Base-by-base conservation (phyloP, 2,329 filamentous ascomycete species). In the Talaromyces sp. region DNA sequence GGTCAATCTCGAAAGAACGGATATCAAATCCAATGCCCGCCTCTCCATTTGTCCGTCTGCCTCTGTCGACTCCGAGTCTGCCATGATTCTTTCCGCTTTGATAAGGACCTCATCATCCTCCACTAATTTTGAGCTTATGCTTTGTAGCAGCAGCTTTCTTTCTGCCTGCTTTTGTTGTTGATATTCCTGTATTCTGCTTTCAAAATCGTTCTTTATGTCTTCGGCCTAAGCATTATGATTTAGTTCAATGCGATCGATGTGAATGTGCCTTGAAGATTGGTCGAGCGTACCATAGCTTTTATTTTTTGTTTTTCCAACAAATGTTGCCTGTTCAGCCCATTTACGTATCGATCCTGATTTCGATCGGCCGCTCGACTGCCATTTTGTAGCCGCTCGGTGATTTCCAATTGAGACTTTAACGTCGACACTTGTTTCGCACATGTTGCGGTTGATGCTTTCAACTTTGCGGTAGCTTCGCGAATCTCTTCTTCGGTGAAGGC, bases 401-500 rank as follows among this genome's bases (percentile, higher is more conserved):
- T 68, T 24, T 76, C 74, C 58, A 70, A 74, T 69, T 79, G 78
- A 1, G 66, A 63, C 14, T 67, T 72, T 5, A 80, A 59, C 2
- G 70, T 71, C 43, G 74, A 67, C 0, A 72, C 75, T 61, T 79
- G 77, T 67, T 70, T 73, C 33, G 75, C 69, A 45, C 76, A 74
- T 6, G 71, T 70, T 9, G 69, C 70, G 1, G 78, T 80, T 9
- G 77, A 79, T n/a, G 71, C 68, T 59, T 76, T 73, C 39, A 80
- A 70, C 10, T 70, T 71, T 54, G 73, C 68, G 58, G 78, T 78
- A 33, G 77, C 73, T 59, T 58, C 69, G 60, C 68, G 75, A 50
- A 80, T 72, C 56, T 80, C 77, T 24, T 74, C 72, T 60, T 80
- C 78, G 6, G 76, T 70, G 60, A 80, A 68, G n/a, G 77, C 76